phyloP scores from a whole-genome alignment of 345 rosid species.

The Euphorbia peplus region DNA sequence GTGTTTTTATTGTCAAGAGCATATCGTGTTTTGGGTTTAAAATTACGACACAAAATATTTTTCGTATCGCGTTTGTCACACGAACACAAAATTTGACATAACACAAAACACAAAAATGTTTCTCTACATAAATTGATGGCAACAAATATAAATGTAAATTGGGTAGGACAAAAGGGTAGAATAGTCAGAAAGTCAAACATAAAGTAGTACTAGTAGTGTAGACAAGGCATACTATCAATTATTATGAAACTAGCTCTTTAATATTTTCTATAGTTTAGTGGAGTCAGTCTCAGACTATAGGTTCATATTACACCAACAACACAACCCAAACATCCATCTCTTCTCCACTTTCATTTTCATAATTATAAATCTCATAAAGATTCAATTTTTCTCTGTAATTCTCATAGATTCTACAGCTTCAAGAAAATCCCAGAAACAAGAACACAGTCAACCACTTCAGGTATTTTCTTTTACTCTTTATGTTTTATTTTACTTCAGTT shows the following conservation, averaged over 20 bases:
- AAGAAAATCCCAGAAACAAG: conserved; percentile 3
- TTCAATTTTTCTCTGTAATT: too few species aligned
- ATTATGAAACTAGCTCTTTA: neutral
- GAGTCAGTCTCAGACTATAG: neutral
- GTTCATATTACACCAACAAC: neutral
- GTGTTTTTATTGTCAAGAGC: too few species aligned
- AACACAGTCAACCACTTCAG: neutral
- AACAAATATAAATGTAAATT: neutral
- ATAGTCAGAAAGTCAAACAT: neutral
- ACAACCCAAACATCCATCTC: neutral
- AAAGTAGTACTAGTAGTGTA: neutral
- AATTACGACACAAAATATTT: too few species aligned
- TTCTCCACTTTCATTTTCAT: neutral
- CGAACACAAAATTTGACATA: too few species aligned
- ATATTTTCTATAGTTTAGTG: neutral
- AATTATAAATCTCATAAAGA: neutral
- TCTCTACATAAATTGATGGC: too few species aligned
- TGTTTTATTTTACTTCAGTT: neutral
- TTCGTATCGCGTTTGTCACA: too few species aligned
- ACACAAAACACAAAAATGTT: too few species aligned
- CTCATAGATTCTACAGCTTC: neutral
- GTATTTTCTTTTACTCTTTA: neutral
- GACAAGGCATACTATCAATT: neutral
- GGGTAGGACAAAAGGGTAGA: neutral
- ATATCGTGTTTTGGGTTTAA: too few species aligned